Conservation (phyloP, 371 early-diverging fungal species). For the Lichtheimia ornata region DNA sequence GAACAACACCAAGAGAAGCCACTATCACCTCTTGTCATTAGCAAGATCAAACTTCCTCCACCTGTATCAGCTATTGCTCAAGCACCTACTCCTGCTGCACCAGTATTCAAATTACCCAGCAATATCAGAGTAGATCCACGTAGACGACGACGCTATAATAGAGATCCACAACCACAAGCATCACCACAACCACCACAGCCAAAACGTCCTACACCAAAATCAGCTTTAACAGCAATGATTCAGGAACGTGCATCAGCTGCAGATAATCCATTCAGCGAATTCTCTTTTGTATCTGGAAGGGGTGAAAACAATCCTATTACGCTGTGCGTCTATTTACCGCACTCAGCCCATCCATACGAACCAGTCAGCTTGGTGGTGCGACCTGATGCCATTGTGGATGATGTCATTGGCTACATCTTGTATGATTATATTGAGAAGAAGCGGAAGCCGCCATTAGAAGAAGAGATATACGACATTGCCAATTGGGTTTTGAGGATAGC, state of each 20-base stretch:
- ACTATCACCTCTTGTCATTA: slow-evolving; percentile 3
- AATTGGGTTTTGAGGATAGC: slow-evolving; percentile 90
- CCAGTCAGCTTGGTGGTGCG: slow-evolving; percentile 77
- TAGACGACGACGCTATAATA: slow-evolving; percentile 12
- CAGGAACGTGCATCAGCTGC: slow-evolving; percentile 59
- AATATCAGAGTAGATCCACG: slow-evolving; percentile 11
- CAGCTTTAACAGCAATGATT: slow-evolving; percentile 67
- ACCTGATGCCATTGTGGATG: slow-evolving; percentile 85
- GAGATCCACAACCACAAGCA: not conserved
- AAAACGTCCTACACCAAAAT: slow-evolving; percentile 23
- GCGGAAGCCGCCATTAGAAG: slow-evolving; percentile 64
- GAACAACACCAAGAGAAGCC: slow-evolving; percentile 2
- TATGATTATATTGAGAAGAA: slow-evolving; percentile 36
- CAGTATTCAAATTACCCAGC: not conserved
- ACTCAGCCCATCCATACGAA: slow-evolving; percentile 46
- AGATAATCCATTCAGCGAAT: slow-evolving; percentile 78
- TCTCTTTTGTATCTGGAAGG: slow-evolving; percentile 61
- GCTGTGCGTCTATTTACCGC: slow-evolving; percentile 69
- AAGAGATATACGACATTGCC: slow-evolving; percentile 62
- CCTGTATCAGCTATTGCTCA: slow-evolving; percentile 2
- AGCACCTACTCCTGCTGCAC: slow-evolving; percentile 3
- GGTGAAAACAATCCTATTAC: slow-evolving; percentile 62
- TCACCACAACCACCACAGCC: not conserved
- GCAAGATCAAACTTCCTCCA: slow-evolving; percentile 8
- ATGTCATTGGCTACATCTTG: slow-evolving; percentile 42